phyloP scores from a whole-genome alignment of 2,329 filamentous ascomycete genomes.

The Diaporthe sp. region DNA sequence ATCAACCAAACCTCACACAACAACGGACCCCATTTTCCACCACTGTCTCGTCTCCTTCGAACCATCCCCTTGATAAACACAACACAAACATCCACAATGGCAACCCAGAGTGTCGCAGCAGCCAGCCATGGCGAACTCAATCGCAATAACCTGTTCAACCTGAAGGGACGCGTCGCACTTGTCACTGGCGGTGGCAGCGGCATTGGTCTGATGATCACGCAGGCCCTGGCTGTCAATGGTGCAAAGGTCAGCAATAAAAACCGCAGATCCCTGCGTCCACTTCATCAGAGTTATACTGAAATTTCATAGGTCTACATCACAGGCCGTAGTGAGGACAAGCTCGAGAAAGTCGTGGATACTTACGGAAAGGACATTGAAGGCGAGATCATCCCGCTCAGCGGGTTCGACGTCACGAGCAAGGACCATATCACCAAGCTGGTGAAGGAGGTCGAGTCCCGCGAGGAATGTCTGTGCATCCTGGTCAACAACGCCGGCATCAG shows the following conservation, averaged over 20 bases:
- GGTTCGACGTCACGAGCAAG: constrained; percentile 70
- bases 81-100: constrained; percentile 38
- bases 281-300: constrained; percentile 49
- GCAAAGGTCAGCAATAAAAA: constrained; percentile 13
- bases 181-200: constrained; percentile 52
- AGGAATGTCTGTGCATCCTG: constrained; percentile 70
- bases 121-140: constrained; percentile 44
- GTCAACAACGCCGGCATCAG: constrained; percentile 77
- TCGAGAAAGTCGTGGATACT: constrained; percentile 68
- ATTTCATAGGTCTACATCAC: constrained; percentile 70
- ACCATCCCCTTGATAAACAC: neutral
- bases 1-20: neutral
- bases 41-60: neutral
- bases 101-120: constrained; percentile 42
- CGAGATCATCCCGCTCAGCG: constrained; percentile 68
- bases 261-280: no score
- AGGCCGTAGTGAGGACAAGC: constrained; percentile 71
- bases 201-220: constrained; percentile 47
- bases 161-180: constrained; percentile 54
- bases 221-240: constrained; percentile 38
- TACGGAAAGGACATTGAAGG: constrained; percentile 64
- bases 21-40: no score
- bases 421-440: constrained; percentile 67
- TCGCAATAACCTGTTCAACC: constrained; percentile 59
- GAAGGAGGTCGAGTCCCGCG: constrained; percentile 63